Evolutionary conservation across 164 flowering plant genomes (phyloP).

Genomic region (Buxus sempervirens): DNA sequence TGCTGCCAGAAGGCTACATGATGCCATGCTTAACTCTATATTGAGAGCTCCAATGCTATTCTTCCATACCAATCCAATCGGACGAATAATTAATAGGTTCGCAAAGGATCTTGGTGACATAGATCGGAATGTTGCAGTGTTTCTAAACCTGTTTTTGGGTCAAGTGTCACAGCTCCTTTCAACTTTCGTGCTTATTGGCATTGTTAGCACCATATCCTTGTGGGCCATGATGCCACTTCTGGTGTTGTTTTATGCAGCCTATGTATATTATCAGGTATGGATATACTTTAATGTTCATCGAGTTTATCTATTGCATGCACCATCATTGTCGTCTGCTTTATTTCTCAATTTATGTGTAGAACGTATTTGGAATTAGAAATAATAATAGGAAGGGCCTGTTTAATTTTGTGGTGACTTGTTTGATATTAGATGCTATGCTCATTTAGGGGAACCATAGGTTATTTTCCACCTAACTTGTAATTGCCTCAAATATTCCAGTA

Average conservation of each 20-base stretch:
- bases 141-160: slow-evolving; percentile 72
- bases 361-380: too few relatives aligned
- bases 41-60: slow-evolving; percentile 98
- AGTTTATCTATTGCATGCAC: not conserved
- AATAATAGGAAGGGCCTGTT: too few relatives aligned
- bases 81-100: slow-evolving; percentile 91
- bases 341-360: not conserved
- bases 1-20: slow-evolving; percentile 91
- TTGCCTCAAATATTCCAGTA: too few relatives aligned
- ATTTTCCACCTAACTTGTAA: too few relatives aligned
- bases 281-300: not conserved
- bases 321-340: not conserved
- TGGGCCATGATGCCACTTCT: slow-evolving; percentile 99
- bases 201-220: slow-evolving; percentile 90
- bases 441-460: too few relatives aligned
- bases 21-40: slow-evolving; percentile 84
- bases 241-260: slow-evolving; percentile 83
- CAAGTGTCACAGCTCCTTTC: slow-evolving; percentile 88
- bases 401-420: too few relatives aligned
- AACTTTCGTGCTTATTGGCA: slow-evolving; percentile 88
- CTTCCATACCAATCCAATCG: slow-evolving; percentile 95
- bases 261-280: slow-evolving; percentile 90
- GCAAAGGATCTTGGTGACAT: slow-evolving; percentile 97
- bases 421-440: too few relatives aligned
- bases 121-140: slow-evolving; percentile 82